Percentiles rank a stretch among this genome's conserved stretches.
Evolutionary conservation across 2,329 filamentous ascomycete genomes (phyloP).

Genomic region (Stachybotrys elegans): DNA sequence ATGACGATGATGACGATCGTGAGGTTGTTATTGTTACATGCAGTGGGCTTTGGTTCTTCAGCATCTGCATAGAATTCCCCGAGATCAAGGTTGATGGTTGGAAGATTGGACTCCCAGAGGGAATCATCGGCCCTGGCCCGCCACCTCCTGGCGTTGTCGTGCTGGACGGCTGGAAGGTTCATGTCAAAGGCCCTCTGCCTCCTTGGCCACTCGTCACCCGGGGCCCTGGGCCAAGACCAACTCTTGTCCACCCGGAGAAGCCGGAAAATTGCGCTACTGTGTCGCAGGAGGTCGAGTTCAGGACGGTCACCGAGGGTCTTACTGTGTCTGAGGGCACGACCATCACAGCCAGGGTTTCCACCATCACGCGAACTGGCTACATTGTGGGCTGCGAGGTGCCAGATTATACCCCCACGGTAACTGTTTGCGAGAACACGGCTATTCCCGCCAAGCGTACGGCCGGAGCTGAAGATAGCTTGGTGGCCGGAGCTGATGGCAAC

Average conservation of each 20-base stretch:
- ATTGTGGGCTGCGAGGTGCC: not conserved
- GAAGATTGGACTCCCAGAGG: not conserved
- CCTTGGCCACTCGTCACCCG: not conserved
- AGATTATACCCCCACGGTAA: not conserved
- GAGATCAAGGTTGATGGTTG: not conserved
- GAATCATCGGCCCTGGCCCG: not conserved
- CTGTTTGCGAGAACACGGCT: not conserved
- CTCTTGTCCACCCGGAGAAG: not conserved
- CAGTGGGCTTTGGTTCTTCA: not conserved
- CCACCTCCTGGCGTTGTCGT: not conserved
- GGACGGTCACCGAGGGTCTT: not conserved
- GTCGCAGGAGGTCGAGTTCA: not conserved
- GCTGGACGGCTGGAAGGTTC: not conserved
- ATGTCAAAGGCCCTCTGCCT: not conserved
- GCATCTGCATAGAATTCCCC: not conserved
- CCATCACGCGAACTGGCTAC: not conserved
- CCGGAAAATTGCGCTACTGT: not conserved
- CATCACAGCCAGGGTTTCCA: not conserved
- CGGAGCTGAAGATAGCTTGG: too few relatives aligned
- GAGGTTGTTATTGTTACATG: not conserved
- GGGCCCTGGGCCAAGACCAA: not conserved
- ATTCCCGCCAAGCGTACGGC: not conserved
- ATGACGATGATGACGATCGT: not conserved
- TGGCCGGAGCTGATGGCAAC: too few relatives aligned
- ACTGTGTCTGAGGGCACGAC: not conserved